These are phyloP conservation scores for Microdochium nivale DNA, from an alignment of 2,329 filamentous ascomycete genomes.

Conservation along the genomic window DNA sequence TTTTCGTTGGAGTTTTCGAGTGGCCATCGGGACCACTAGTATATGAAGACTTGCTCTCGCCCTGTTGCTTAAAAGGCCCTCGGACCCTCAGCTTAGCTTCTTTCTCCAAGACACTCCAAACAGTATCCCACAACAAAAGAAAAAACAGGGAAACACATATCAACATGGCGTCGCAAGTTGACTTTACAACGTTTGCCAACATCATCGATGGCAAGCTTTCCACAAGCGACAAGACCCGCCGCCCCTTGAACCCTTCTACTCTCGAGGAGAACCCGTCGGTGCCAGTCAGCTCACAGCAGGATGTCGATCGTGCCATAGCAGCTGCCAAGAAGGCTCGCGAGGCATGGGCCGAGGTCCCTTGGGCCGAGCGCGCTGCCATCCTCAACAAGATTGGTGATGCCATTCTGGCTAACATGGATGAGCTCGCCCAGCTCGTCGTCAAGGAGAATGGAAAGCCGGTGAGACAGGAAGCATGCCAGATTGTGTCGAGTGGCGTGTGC, in stretches of 20 bases:
- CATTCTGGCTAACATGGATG: conserved; percentile 5
- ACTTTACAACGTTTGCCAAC: conserved; percentile 36
- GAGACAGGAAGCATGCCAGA: not conserved
- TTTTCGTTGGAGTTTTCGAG: too few species aligned
- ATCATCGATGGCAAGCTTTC: conserved; percentile 40
- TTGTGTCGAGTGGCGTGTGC: not conserved
- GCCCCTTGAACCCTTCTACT: conserved; percentile 42
- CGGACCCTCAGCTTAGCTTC: too few species aligned
- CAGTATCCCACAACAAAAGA: not conserved
- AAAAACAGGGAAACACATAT: not conserved
- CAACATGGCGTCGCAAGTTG: not conserved
- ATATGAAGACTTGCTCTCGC: too few species aligned
- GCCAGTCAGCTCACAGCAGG: conserved; percentile 35
- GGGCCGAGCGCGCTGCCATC: conserved; percentile 18
- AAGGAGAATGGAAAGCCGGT: conserved; percentile 11
- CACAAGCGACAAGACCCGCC: conserved; percentile 32
- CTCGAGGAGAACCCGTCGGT: conserved; percentile 38
- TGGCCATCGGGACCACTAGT: too few species aligned
- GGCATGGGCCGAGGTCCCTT: conserved; percentile 29
- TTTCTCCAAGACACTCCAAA: too few species aligned
- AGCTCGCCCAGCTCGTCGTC: conserved; percentile 6
- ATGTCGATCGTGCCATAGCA: conserved; percentile 40
- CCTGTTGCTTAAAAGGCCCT: too few species aligned
- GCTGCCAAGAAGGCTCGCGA: conserved; percentile 37
- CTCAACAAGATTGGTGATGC: conserved; percentile 11